These are phyloP conservation scores for Rhizophora mangle DNA, from an alignment of 345 rosid genomes.

Conservation along the genomic window DNA sequence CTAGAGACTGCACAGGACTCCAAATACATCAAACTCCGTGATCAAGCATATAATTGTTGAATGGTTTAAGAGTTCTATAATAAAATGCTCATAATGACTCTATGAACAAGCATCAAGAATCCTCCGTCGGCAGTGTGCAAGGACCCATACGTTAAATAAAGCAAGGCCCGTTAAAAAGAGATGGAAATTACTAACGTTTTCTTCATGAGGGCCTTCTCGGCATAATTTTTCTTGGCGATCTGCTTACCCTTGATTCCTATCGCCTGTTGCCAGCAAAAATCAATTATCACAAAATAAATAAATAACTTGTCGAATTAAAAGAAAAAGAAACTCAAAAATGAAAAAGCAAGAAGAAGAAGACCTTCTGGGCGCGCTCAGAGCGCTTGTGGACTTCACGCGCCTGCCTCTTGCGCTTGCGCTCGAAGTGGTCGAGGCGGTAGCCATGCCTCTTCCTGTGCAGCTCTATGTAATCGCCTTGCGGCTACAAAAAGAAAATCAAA, in stretches of 20 bases:
- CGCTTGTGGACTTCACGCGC: constrained; percentile 84
- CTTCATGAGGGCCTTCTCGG: constrained; percentile 37
- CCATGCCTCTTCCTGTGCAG: constrained; percentile 80
- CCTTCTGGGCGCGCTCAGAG: constrained; percentile 68
- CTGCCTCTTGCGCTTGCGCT: constrained; percentile 87
- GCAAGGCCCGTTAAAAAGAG: not conserved
- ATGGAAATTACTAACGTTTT: constrained; percentile 24
- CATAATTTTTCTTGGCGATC: constrained; percentile 38
- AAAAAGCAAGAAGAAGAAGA: constrained; percentile 10
- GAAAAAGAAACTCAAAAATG: too few species aligned
- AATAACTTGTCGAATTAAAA: not conserved
- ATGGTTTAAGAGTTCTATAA: too few species aligned
- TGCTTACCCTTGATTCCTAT: constrained; percentile 37
- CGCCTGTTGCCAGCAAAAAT: constrained; percentile 9
- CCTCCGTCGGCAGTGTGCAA: too few species aligned
- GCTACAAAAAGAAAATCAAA: constrained; percentile 34
- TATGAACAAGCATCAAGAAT: too few species aligned
- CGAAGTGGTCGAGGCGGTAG: constrained; percentile 68
- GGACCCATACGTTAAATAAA: too few species aligned
- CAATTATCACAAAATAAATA: not conserved
- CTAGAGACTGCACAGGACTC: too few species aligned
- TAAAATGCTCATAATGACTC: too few species aligned
- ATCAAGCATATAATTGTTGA: too few species aligned
- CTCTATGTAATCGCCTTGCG: constrained; percentile 94
- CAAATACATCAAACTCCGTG: too few species aligned